phyloP scores from a whole-genome alignment of 2,329 filamentous ascomycete genomes.

The Ceratocystiopsis brevicomis region DNA sequence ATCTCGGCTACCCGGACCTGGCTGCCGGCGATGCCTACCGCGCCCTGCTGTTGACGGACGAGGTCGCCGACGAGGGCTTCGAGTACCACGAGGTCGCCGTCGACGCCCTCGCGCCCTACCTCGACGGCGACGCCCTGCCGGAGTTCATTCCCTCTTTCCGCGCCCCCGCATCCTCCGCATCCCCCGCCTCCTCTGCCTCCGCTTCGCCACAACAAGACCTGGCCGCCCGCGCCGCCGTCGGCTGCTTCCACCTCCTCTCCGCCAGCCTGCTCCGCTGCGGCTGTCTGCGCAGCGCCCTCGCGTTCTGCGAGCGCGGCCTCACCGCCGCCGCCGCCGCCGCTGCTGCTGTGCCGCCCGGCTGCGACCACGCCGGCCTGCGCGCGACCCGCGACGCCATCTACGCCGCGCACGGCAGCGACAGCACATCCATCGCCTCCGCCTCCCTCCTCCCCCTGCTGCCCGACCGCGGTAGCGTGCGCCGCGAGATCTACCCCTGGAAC shows the following conservation, averaged over 20 bases:
- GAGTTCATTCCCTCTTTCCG: too few relatives aligned
- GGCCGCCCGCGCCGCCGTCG: conserved; percentile 30
- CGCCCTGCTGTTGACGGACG: conserved; percentile 71
- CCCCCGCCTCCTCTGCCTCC: too few relatives aligned
- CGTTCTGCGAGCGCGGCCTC: conserved; percentile 45
- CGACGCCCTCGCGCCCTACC: conserved; percentile 28
- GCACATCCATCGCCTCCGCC: conserved; percentile 16
- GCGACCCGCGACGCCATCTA: conserved; percentile 34
- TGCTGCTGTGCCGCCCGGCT: conserved; percentile 24
- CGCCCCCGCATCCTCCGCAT: too few relatives aligned
- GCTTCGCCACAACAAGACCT: conserved; percentile 13
- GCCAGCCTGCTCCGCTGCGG: conserved; percentile 43
- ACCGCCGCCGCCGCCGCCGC: too few relatives aligned
- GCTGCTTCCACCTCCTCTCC: conserved; percentile 39
- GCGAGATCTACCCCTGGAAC: conserved; percentile 55
- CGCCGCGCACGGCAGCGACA: conserved; percentile 10
- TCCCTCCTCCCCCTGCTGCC: conserved; percentile 39
- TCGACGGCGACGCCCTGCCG: conserved; percentile 11
- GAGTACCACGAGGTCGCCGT: conserved; percentile 60
- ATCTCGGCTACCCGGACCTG: conserved; percentile 73
- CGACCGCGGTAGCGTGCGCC: conserved; percentile 49
- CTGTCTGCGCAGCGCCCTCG: conserved; percentile 47
- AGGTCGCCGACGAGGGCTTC: conserved; percentile 56
- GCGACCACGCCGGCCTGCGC: conserved; percentile 32
- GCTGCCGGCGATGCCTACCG: conserved; percentile 80